phyloP scores from a whole-genome alignment of 106 monocot genomes.

The Triglochin maritima region DNA sequence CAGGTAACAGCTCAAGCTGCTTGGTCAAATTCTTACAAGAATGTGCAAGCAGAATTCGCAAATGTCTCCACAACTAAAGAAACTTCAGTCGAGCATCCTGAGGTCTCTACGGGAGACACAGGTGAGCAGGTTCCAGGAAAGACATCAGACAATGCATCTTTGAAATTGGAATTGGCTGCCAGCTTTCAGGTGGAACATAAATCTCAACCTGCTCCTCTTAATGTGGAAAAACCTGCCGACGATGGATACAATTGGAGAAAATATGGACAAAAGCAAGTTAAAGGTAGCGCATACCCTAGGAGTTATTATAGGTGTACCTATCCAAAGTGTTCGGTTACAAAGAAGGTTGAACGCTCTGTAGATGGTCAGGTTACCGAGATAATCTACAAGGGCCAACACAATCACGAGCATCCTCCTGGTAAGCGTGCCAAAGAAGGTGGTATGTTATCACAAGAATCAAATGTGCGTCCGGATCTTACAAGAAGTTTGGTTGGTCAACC shows the following conservation, averaged over 20 bases:
- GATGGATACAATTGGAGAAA: slow-evolving; percentile 78
- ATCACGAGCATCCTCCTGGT: slow-evolving; percentile 33
- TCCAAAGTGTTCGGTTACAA: slow-evolving; percentile 53
- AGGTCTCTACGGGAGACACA: slow-evolving; percentile 7
- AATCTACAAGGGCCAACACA: slow-evolving; percentile 57
- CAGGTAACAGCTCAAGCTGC: slow-evolving; percentile 44
- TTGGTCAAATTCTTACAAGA: slow-evolving; percentile 23
- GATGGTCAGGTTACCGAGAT: slow-evolving; percentile 58
- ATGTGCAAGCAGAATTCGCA: slow-evolving; percentile 20
- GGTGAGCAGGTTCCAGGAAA: slow-evolving; percentile 1
- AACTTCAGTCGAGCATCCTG: slow-evolving; percentile 8
- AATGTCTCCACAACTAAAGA: slow-evolving; percentile 11
- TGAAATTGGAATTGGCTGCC: slow-evolving; percentile 7
- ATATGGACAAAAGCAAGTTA: slow-evolving; percentile 70
- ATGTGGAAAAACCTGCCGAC: slow-evolving; percentile 41
- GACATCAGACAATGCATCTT: background rate
- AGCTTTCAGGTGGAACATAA: slow-evolving; percentile 18
- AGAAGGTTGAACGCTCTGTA: slow-evolving; percentile 52
- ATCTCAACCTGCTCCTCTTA: slow-evolving; percentile 17
- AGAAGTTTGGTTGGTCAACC: background rate
- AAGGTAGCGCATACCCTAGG: slow-evolving; percentile 59
- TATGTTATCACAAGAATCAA: slow-evolving; percentile 8
- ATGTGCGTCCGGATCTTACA: slow-evolving; percentile 2
- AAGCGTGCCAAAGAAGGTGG: slow-evolving; percentile 41
- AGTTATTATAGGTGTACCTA: slow-evolving; percentile 65